These are phyloP conservation scores for Pleurotus pulmonarius DNA, from an alignment of 768 basidiomycete genomes.

Conservation along the genomic window DNA sequence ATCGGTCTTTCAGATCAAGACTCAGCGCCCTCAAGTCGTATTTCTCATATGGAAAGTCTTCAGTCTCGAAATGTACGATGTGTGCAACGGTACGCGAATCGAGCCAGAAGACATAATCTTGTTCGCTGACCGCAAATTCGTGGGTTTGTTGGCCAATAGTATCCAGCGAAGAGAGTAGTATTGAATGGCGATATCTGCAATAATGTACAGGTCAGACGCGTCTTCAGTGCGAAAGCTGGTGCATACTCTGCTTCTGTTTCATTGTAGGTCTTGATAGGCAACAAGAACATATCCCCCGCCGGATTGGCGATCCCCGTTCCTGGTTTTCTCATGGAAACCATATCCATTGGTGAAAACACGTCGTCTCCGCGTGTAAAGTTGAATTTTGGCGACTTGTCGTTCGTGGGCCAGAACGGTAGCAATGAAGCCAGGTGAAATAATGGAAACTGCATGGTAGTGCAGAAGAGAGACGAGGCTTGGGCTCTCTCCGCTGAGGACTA, in stretches of 20 bases:
- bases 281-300: neutral
- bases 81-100: neutral
- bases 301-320: neutral
- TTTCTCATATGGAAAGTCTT: neutral
- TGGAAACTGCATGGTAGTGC: conserved; percentile 1
- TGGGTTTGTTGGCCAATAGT: neutral
- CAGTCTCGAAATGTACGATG: neutral
- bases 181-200: neutral
- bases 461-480: neutral
- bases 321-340: neutral
- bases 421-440: neutral
- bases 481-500: too few species aligned
- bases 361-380: conserved; percentile 1
- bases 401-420: neutral
- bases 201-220: neutral
- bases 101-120: neutral
- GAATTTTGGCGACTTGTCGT: neutral
- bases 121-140: neutral
- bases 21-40: neutral
- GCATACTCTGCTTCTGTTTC: neutral
- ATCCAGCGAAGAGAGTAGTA: neutral
- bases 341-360: neutral
- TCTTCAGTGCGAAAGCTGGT: too few species aligned
- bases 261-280: neutral
- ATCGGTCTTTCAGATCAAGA: neutral